Evolutionary conservation across 495 filamentous ascomycete species (phyloP), one percentile per base, ranked within the genome.

Genomic region (Aspergillus panamensis): DNA sequence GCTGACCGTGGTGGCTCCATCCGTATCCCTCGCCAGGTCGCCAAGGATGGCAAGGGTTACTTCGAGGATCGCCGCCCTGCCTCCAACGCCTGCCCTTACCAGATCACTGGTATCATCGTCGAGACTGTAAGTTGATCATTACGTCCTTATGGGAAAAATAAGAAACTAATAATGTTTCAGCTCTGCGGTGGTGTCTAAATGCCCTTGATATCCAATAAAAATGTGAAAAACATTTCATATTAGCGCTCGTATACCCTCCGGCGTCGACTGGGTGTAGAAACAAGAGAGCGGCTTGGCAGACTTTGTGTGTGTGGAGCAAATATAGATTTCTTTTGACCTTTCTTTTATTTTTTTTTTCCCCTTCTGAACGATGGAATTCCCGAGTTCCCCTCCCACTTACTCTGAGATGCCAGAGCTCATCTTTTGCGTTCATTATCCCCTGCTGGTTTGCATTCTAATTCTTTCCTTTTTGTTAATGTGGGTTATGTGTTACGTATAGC

Each of bases 21-120:
- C 69, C 91, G 94, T 81, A 92, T 98, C 61, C 95, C 95, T 64
- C 85, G 94, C 67, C 87, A 90, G 66, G 83, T 81, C 70, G 94
- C 88, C 53, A 90, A 91, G 73, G 92, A 96, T 73, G 92, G 91
- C 75, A 95, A 90, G 79, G 94, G 94, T 64, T 98, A 98, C 84
- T 97, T 98, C 62, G 94, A 98, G 81, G 94, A 98, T 66, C 86
- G 94, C 70, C 83, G 94, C 65, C 94, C 94, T 45, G 94, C 94
- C 44, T 92, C 87, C 69, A 98, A 98, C 72, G 94, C 86, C 61
- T 91, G 95, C 77, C 94, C 94, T 25, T 98, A 98, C 80, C 92
- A 92, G 78, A 92, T 96, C 70, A 95, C 91, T 58, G 89, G 89
- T 69, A 94, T 96, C 70, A 88, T 95, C 68, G 89, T 92, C 73